Base-by-base conservation (phyloP, 2,329 filamentous ascomycete species). In the Domatiomyces catenatus region DNA sequence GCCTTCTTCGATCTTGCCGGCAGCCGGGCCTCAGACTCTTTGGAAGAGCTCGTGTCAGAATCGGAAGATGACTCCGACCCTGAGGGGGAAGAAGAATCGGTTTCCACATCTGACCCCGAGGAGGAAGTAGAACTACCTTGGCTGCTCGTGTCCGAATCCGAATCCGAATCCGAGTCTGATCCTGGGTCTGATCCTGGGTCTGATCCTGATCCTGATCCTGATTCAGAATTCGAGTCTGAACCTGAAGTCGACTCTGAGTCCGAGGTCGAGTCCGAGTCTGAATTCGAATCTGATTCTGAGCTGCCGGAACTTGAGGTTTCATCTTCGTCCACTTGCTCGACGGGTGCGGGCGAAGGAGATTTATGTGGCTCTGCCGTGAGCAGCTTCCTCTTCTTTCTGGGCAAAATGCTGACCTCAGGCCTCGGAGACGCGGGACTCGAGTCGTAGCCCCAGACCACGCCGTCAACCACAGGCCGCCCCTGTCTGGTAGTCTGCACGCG, bases 401-500 rank as follows among this genome's bases (percentile, higher is more conserved):
- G 81, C 0, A 85, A 84, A 15, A 93, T 85, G 10, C 74, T 69
- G 42, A 93, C 70, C 0, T 75, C 64, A 1, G 87, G 87, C 46
- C 87, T 76, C 51, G 74, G 73, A 6, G 73, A 72, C 1, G 69
- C 61, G 59, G 76, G 77, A 7, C 90, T 68, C 61, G 80, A 80
- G 1, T 83, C 81, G 53, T 83, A 77, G 2, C 90, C 89, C 63
- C 90, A 94, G 0, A 87, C 77, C 18, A 94, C 72, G 2, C 90
- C 89, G 63, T 96, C 90, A 8, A 92, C 75, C 5, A 95, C 73
- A 62, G 89, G 88, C 57, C 75, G 82, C 3, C 90, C 89, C 64
- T 86, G 84, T 1, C 70, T 61, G 0, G 84, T 80, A 49, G 95
- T 93, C 65, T 95, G 89, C 56, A 84, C 73, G 46, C 90, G 79